Evolutionary conservation across 2,329 filamentous ascomycete species (phyloP), one percentile per base, ranked within the genome.

Genomic region (Aureobasidium sp.): DNA sequence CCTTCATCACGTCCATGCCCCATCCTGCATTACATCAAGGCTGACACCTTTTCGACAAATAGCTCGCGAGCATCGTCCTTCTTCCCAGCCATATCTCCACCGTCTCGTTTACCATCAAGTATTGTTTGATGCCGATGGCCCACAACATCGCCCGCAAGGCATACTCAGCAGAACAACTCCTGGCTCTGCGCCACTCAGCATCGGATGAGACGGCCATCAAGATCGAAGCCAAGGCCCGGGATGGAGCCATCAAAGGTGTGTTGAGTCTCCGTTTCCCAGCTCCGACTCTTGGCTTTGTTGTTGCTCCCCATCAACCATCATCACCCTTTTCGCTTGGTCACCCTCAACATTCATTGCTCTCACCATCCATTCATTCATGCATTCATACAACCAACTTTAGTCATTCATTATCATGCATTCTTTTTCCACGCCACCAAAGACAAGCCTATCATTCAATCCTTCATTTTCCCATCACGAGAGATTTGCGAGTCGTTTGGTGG

Each of bases 191-290:
- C 51, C 67, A 65, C 36, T 69, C 71, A 9, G 68, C 67, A 20
- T 74, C 71, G 12, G 69, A 73, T 17, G 72, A 70, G 53, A 67
- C 74, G 25, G 65, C 67, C 9, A 68, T 74, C 64, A 65, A 70
- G 14, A 74, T 74, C 45, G 72, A 74, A 62, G 68, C 72, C 64
- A 70, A 71, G 57, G 72, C 71, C 31, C 67, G 68, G 17, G 72
- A 73, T 58, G 72, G 73, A 63, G 72, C 72, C 52, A 70, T 75
- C 34, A 74, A 74, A 68, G 72, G 73, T 75, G 70, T 56, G 62
- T 64, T 39, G 39, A 39, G 11, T 56, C 11, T 34, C 62, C 29
- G 22, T 25, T 17, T 27, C n/a, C 29, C 20, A 17, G 27, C 22
- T 51, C 1, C 7, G 39, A 20, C 45, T 58, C 53, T 42, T 34